These are phyloP conservation scores for Vitellaria paradoxa DNA, from an alignment of 179 eudicot genomes.

Conservation along the genomic window DNA sequence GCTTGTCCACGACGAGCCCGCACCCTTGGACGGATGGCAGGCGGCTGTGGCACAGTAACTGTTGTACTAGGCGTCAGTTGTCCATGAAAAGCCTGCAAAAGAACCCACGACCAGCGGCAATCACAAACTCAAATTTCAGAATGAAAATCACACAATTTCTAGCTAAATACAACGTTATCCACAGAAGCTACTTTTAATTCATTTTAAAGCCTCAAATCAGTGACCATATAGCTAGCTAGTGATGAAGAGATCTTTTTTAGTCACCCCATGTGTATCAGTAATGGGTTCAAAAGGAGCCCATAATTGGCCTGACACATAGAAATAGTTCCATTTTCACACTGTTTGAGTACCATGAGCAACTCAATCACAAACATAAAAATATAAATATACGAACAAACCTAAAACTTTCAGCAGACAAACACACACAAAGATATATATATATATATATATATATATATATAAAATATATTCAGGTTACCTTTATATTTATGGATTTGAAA, in stretches of 20 bases:
- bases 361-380: background rate
- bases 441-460: conserved; percentile 5
- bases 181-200: background rate
- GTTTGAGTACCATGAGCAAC: background rate
- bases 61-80: conserved; percentile 53
- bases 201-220: background rate
- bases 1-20: conserved; percentile 98
- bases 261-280: background rate
- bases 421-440: conserved; percentile 6
- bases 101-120: background rate
- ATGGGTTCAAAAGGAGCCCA: background rate
- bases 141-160: background rate
- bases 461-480: too few relatives aligned
- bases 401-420: too few relatives aligned
- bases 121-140: conserved; percentile 1
- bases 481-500: too few relatives aligned
- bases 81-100: conserved; percentile 62
- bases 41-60: conserved; percentile 67
- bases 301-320: background rate
- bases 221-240: background rate
- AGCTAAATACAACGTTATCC: background rate
- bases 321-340: conserved; percentile 10
- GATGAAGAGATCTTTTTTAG: background rate
- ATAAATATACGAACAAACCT: background rate
- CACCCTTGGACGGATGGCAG: conserved; percentile 81